Evolutionary conservation across 2,329 filamentous ascomycete species (phyloP), one percentile per base, ranked within the genome.

Genomic region (Amesomyces nigricolor): DNA sequence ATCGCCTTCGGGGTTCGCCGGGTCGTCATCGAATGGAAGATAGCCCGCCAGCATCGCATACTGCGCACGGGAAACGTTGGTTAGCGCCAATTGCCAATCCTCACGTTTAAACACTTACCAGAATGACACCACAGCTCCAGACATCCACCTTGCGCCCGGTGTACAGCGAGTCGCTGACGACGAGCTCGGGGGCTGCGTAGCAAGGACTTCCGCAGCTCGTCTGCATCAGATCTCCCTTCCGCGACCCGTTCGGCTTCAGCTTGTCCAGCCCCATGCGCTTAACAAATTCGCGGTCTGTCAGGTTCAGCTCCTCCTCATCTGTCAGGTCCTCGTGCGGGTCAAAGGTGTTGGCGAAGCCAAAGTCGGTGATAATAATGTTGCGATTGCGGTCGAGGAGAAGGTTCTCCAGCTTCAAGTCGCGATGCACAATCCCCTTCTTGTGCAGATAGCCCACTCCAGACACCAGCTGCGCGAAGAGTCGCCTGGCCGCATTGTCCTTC

Each of bases 351-450:
- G 94, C 94, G 70, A 99, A 99, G 16, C 94, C 94, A 72, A 99
- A 99, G 73, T 99, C 94, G 14, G 94, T 99, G 68, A 99, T 99
- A 73, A 99, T 99, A 67, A 99, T 97, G 75, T 99, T 99, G 61
- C 91, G 87, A 69, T 99, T 96, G 60, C 92, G 87, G 72, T 99
- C 94, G 50, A 99, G 80, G 38, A 99, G 80, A 65, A 99, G 72
- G 68, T 99, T 99, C 73, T 99, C 94, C 46, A 99, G 79, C 74
- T 99, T 99, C 62, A 99, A 74, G 74, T 99, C 94, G 66, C 94
- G 86, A 70, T 99, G 94, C 13, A 99, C 94, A 63, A 99, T 99
- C 58, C 94, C 94, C 74, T 96, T 97, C 73, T 96, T 96, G 75
- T 99, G 94, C 56, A 99, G 77, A 72, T 99, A 99, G 37, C 94